Base-by-base conservation (phyloP, 257 asterid genomes). In the Buddleja alternifolia region DNA sequence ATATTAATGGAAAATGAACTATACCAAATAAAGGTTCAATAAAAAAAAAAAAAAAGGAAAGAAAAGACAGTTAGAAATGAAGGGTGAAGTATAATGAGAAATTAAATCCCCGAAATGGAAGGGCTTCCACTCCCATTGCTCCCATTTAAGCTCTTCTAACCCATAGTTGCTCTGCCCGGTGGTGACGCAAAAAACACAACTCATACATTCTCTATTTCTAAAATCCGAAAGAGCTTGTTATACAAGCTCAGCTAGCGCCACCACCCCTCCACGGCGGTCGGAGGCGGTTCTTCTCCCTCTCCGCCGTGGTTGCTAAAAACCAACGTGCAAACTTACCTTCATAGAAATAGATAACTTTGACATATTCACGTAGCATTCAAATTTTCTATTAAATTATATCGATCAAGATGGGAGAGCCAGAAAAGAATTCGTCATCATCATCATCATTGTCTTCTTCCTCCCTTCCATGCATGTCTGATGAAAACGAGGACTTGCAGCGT, bases 401-500 rank as follows among this genome's bases (percentile, higher is more conserved):
- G 0, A 0, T 34, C 4, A 1, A 4, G 34, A 62, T 77, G 82
- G 62, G 58, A 19, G 67, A 70, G 53, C 60, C 42, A 19, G 40
- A 47, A 21, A 62, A 29, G 16, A 60, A 14, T 5, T 21, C 78
- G 4, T 67, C 71, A 11, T 36, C 57, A 0, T 41, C 78, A 1
- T n/a, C 51, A 0, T 45, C 78, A 0, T 40, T 76, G 0, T 63
- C 85, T 0, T 64, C 77, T 2, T 51, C 73, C 4, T 44, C 16
- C 14, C 75, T 80, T 0, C 54, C 82, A 0, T 55, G 74, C 14
- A 69, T 75, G n/a, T 80, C 94, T 0, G 73, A 73, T 2, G 89
- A 81, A 63, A 75, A 73, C 23, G 94, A 89, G 56, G 98, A 89
- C 55, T 44, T 83, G 39, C 93, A 84, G 34, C 88, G 86, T 0